phyloP scores from a whole-genome alignment of 768 basidiomycete species.

The Hygrocybe punicea region DNA sequence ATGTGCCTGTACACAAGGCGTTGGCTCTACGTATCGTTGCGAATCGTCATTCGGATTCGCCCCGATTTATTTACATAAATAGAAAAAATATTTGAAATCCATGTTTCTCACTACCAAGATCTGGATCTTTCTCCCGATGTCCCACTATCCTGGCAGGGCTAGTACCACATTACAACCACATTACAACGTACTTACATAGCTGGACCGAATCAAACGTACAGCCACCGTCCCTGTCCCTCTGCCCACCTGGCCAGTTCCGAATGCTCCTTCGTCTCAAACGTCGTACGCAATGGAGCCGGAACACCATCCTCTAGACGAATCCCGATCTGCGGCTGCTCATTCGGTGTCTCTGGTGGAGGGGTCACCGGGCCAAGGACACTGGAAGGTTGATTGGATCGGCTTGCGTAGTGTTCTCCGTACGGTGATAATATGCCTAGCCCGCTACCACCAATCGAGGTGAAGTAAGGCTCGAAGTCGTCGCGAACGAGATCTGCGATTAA shows the following conservation, averaged over 20 bases:
- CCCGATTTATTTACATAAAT: too few relatives aligned
- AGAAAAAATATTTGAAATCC: too few relatives aligned
- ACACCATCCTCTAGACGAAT: neutral
- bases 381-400: slow-evolving; percentile 20
- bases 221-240: slow-evolving; percentile 13
- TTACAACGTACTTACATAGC: too few relatives aligned
- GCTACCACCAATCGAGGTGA: slow-evolving; percentile 89
- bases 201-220: slow-evolving; percentile 9
- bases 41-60: too few relatives aligned
- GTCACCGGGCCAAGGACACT: slow-evolving; percentile 42
- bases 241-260: slow-evolving; percentile 10
- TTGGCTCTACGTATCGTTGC: too few relatives aligned
- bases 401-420: slow-evolving; percentile 39
- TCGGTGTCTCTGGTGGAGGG: slow-evolving; percentile 47
- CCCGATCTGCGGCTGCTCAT: slow-evolving; percentile 11
- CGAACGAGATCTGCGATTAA: slow-evolving; percentile 59
- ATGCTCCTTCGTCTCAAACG: slow-evolving; percentile 1
- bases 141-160: too few relatives aligned
- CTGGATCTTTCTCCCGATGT: too few relatives aligned
- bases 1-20: too few relatives aligned
- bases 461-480: slow-evolving; percentile 75
- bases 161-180: too few relatives aligned
- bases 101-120: too few relatives aligned
- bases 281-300: neutral
- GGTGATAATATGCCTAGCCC: slow-evolving; percentile 84